phyloP scores from a whole-genome alignment of 2,329 filamentous ascomycete species.

The Fusarium sp. region DNA sequence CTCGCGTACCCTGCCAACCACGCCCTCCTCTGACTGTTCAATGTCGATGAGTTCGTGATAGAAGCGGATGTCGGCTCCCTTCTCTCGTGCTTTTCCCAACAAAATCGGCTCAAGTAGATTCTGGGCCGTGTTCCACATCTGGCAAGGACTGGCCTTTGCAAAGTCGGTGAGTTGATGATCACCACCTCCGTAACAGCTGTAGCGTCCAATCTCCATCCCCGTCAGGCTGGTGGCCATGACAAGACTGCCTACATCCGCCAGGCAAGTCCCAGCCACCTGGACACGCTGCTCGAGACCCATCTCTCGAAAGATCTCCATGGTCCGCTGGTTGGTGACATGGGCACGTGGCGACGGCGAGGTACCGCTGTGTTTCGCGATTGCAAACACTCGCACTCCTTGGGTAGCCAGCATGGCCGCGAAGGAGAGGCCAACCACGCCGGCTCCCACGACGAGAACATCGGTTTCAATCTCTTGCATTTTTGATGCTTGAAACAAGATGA shows the following conservation, averaged over 20 bases:
- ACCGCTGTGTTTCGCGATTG: slow-evolving; percentile 25
- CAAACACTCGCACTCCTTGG: not conserved
- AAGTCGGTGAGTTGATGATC: slow-evolving; percentile 25
- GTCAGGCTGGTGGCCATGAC: slow-evolving; percentile 27
- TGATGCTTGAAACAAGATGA: not conserved
- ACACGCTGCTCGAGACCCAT: slow-evolving; percentile 19
- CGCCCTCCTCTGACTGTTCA: slow-evolving; percentile 10
- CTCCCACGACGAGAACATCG: slow-evolving; percentile 20
- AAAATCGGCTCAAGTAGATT: slow-evolving; percentile 16
- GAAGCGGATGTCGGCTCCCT: slow-evolving; percentile 22
- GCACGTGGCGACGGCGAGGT: slow-evolving; percentile 20
- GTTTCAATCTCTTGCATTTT: slow-evolving; percentile 16
- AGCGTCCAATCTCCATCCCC: slow-evolving; percentile 19
- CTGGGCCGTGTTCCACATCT: slow-evolving; percentile 23
- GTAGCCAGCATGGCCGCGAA: slow-evolving; percentile 14
- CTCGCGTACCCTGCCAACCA: slow-evolving; percentile 20
- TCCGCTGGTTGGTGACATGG: slow-evolving; percentile 25
- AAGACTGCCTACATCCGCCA: slow-evolving; percentile 11
- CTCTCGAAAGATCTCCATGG: slow-evolving; percentile 26
- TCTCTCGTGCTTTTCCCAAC: slow-evolving; percentile 6
- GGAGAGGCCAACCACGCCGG: slow-evolving; percentile 18
- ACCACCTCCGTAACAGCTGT: slow-evolving; percentile 21
- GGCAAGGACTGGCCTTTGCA: slow-evolving; percentile 18
- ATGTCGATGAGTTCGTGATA: slow-evolving; percentile 27
- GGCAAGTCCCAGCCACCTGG: slow-evolving; percentile 6